phyloP scores from a whole-genome alignment of 108 stramenopile genomes.

The Skeletonema menzelii region DNA sequence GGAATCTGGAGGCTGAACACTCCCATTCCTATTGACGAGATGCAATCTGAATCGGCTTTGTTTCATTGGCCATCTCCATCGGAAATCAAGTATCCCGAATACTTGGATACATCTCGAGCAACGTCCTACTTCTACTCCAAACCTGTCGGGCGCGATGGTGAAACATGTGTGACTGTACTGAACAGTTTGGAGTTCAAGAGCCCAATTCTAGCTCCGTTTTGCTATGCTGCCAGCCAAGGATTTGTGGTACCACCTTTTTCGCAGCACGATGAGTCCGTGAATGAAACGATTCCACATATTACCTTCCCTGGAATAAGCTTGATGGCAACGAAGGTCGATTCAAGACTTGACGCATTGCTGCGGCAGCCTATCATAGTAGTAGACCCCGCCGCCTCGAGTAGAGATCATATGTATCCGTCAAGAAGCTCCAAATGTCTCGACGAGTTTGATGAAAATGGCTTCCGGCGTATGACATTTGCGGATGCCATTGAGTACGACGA shows the following conservation, averaged over 20 bases:
- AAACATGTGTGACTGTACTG: slow-evolving; percentile 27
- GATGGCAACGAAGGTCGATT: slow-evolving; percentile 19
- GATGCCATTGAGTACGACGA: slow-evolving; percentile 25
- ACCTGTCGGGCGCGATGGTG: slow-evolving; percentile 22
- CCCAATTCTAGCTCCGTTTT: slow-evolving; percentile 35
- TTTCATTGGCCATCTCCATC: slow-evolving; percentile 17
- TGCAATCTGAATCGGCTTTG: neutral
- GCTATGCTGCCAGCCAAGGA: slow-evolving; percentile 29
- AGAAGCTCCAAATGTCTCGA: slow-evolving; percentile 3
- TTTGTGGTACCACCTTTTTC: slow-evolving; percentile 36
- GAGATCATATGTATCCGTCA: neutral
- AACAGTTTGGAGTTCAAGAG: slow-evolving; percentile 36
- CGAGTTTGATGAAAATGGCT: slow-evolving; percentile 33
- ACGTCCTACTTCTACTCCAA: slow-evolving; percentile 26
- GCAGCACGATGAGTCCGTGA: slow-evolving; percentile 29
- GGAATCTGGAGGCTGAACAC: slow-evolving; percentile 36
- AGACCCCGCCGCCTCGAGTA: slow-evolving; percentile 26
- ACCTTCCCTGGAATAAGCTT: slow-evolving; percentile 32
- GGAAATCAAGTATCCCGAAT: slow-evolving; percentile 19
- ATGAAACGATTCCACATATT: slow-evolving; percentile 34
- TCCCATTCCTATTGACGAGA: slow-evolving; percentile 11
- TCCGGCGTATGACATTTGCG: slow-evolving; percentile 32
- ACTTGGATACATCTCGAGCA: slow-evolving; percentile 37
- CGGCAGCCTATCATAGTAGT: slow-evolving; percentile 40
- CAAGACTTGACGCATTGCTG: slow-evolving; percentile 31